Percentiles rank a stretch among this genome's conserved stretches.
Conservation (phyloP, 352 stramenopile species). For the Albugo laibachii region DNA sequence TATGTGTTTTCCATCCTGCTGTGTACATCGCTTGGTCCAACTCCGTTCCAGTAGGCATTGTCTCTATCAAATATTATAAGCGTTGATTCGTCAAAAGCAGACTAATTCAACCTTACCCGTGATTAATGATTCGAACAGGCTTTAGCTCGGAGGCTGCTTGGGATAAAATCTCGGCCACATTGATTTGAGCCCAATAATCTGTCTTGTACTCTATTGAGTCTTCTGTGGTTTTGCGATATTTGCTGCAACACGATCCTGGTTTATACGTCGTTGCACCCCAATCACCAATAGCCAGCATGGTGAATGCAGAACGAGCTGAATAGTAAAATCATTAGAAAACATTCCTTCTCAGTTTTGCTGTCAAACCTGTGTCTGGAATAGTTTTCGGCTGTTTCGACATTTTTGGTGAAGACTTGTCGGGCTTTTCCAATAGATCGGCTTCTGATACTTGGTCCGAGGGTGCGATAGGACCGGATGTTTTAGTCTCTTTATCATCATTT, state of each 20-base stretch:
- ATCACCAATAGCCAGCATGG: constrained; percentile 74
- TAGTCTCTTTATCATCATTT: too few relatives aligned
- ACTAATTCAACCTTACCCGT: constrained; percentile 30
- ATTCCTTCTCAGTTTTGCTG: too few relatives aligned
- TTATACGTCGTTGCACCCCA: constrained; percentile 76
- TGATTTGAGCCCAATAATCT: constrained; percentile 74
- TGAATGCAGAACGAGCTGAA: constrained; percentile 22
- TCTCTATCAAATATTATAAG: constrained; percentile 18
- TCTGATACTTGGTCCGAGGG: too few relatives aligned
- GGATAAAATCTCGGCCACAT: constrained; percentile 57
- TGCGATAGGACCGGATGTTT: too few relatives aligned
- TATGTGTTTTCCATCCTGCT: constrained; percentile 76
- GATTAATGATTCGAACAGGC: constrained; percentile 43
- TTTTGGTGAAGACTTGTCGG: too few relatives aligned
- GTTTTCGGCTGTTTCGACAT: too few relatives aligned
- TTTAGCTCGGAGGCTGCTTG: constrained; percentile 51
- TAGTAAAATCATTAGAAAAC: too few relatives aligned
- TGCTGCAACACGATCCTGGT: constrained; percentile 75
- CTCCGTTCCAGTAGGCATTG: constrained; percentile 81
- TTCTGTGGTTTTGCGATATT: constrained; percentile 62
- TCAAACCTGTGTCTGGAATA: too few relatives aligned
- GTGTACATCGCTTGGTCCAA: constrained; percentile 42
- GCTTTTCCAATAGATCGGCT: too few relatives aligned
- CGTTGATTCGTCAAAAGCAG: too few relatives aligned
- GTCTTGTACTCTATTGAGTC: constrained; percentile 75